Percentiles rank a stretch among this genome's conserved stretches.
Evolutionary conservation across 768 basidiomycete genomes (phyloP).

Genomic region (Floccularia luteovirens): DNA sequence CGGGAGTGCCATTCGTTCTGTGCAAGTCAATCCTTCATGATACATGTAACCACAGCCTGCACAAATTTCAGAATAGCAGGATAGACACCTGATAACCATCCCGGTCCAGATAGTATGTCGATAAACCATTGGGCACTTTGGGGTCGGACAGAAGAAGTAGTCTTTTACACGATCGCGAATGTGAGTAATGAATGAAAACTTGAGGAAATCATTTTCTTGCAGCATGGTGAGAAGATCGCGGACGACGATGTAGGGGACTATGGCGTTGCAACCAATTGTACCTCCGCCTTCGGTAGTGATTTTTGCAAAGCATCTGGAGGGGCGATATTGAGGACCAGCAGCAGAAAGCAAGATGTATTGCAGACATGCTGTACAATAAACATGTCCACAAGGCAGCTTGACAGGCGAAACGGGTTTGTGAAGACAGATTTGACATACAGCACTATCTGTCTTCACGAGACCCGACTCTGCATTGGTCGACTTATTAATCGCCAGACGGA

Average conservation of each 20-base stretch:
- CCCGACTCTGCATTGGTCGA: constrained; percentile 5
- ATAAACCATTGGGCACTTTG: constrained; percentile 41
- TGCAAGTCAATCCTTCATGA: constrained; percentile 34
- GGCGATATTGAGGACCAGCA: constrained; percentile 17
- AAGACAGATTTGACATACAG: constrained; percentile 32
- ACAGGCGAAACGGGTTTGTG: constrained; percentile 22
- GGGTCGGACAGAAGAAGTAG: constrained; percentile 49
- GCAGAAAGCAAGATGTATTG: constrained; percentile 29
- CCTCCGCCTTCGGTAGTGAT: constrained; percentile 6
- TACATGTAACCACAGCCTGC: constrained; percentile 26
- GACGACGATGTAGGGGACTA: constrained; percentile 31
- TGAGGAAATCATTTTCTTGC: constrained; percentile 32
- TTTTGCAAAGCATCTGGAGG: constrained; percentile 30
- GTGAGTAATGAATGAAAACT: constrained; percentile 31
- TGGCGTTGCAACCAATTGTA: constrained; percentile 16
- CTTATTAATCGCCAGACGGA: constrained; percentile 2
- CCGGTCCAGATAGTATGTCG: constrained; percentile 22
- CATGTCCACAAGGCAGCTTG: constrained; percentile 38
- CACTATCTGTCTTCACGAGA: background rate
- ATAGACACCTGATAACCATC: constrained; percentile 24
- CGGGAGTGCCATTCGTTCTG: constrained; percentile 15
- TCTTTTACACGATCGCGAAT: constrained; percentile 29
- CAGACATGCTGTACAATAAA: constrained; percentile 44
- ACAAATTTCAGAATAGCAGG: constrained; percentile 28
- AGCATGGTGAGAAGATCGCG: constrained; percentile 26